These are phyloP conservation scores for Plantago rigida DNA, from an alignment of 305 asterid genomes.

Conservation along the genomic window DNA sequence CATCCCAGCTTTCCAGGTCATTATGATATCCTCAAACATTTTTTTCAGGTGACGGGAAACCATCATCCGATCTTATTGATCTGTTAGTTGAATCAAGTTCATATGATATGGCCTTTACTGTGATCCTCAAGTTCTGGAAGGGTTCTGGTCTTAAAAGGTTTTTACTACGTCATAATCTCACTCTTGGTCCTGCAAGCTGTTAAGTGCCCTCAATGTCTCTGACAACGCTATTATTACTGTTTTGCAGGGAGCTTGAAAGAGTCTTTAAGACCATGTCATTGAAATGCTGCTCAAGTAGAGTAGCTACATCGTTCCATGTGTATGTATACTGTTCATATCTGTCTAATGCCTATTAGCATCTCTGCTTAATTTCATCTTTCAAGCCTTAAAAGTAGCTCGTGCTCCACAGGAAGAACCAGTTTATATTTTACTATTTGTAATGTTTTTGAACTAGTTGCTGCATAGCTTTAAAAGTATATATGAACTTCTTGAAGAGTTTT, in stretches of 20 bases:
- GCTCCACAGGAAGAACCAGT: too few relatives aligned
- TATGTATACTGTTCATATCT: conserved; percentile 24
- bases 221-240: neutral
- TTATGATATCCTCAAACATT: conserved; percentile 17
- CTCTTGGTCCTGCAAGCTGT: conserved; percentile 24
- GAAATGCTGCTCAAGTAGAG: conserved; percentile 72
- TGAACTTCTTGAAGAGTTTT: conserved; percentile 4
- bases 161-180: conserved; percentile 23
- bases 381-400: too few relatives aligned
- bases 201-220: conserved; percentile 20
- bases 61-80: conserved; percentile 61
- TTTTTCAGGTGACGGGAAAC: conserved; percentile 55
- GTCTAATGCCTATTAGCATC: neutral
- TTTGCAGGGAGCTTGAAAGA: conserved; percentile 79
- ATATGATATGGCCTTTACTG: conserved; percentile 84
- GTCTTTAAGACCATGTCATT: conserved; percentile 64
- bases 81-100: conserved; percentile 78
- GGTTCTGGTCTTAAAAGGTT: conserved; percentile 78
- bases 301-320: conserved; percentile 39
- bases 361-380: too few relatives aligned
- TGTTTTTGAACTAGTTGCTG: conserved; percentile 11
- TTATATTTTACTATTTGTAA: too few relatives aligned
- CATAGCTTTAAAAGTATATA: conserved; percentile 10
- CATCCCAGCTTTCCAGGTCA: conserved; percentile 12
- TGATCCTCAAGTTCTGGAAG: conserved; percentile 79